These are phyloP conservation scores for Sarcodon aspratus DNA, from an alignment of 768 basidiomycete species.

Conservation along the genomic window DNA sequence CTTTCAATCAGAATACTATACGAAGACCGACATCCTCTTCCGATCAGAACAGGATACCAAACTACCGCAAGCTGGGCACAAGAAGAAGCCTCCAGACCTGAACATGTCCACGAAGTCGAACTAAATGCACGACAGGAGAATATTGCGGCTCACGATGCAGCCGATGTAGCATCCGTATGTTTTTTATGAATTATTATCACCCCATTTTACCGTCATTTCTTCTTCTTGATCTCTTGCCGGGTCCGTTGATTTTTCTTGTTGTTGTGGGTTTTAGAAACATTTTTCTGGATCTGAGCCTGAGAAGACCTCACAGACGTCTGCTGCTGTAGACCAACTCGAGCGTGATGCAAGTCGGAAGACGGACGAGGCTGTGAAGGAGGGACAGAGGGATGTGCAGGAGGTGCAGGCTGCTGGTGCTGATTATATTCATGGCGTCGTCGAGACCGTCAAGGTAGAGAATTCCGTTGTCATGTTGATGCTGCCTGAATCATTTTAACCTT, in stretches of 20 bases:
- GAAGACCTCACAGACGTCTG: conserved; percentile 4
- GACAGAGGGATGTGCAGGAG: neutral
- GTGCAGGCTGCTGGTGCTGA: neutral
- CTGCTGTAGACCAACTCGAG: conserved; percentile 26
- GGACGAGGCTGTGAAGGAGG: neutral
- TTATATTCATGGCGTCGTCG: neutral
- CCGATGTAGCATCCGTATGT: conserved; percentile 39
- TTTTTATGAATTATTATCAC: neutral
- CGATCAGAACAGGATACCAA: conserved; percentile 10
- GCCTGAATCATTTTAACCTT: neutral
- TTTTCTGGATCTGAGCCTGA: neutral
- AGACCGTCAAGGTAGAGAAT: neutral
- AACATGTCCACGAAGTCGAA: conserved; percentile 32
- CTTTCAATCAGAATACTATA: too few species aligned
- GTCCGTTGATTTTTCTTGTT: neutral
- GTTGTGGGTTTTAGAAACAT: neutral
- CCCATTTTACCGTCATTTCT: neutral
- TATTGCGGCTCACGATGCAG: conserved; percentile 38
- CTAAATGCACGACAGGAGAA: conserved; percentile 33
- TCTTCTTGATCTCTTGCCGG: neutral
- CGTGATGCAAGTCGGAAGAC: conserved; percentile 15
- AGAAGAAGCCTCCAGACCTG: conserved; percentile 31
- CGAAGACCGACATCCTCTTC: too few species aligned
- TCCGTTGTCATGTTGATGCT: neutral
- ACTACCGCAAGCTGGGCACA: conserved; percentile 47